Evolutionary conservation across 2,329 filamentous ascomycete genomes (phyloP).

Genomic region (Alternaria viburni): DNA sequence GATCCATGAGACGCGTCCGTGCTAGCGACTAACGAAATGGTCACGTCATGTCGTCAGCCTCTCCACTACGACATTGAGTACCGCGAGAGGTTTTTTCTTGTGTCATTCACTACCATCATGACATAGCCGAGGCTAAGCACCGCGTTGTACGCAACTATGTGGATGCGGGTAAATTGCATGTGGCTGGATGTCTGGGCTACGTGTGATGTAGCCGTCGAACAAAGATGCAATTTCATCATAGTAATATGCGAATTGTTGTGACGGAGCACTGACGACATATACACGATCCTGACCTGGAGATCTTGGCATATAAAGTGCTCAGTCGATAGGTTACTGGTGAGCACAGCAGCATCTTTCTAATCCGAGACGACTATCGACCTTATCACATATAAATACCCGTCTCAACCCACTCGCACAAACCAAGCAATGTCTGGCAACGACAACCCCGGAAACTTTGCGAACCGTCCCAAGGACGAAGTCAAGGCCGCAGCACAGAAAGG

Average conservation of each 20-base stretch:
- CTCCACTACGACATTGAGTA: background rate
- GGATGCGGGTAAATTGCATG: background rate
- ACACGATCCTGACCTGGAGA: background rate
- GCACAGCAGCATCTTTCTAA: background rate
- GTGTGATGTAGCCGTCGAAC: background rate
- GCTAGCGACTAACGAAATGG: conserved; percentile 1
- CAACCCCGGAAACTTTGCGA: conserved; percentile 59
- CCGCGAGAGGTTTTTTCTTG: background rate
- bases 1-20: background rate
- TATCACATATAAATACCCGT: background rate
- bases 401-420: background rate
- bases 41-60: background rate
- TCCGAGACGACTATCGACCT: background rate
- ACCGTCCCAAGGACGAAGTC: conserved; percentile 57
- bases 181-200: background rate
- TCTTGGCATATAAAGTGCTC: background rate
- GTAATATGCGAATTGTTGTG: background rate
- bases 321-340: background rate
- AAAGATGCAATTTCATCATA: background rate
- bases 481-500: conserved; percentile 54
- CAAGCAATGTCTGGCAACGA: conserved; percentile 45
- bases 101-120: background rate
- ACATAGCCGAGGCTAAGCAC: background rate
- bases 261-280: background rate
- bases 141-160: background rate